Evolutionary conservation across 1,284 basidiomycete species (phyloP).

Genomic region (Tremellales sp.): DNA sequence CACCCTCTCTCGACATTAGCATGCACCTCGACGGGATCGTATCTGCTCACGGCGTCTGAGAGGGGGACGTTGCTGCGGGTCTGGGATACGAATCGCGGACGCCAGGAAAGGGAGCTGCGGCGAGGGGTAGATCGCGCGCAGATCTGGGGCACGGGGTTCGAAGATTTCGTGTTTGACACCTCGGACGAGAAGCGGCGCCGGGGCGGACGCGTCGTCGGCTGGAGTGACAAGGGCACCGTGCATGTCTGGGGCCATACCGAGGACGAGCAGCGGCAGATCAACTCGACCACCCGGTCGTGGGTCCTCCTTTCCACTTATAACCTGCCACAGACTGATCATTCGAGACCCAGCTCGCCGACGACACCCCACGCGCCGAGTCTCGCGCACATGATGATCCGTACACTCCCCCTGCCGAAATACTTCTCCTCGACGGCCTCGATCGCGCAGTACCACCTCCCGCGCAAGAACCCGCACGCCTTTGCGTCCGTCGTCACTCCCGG

Average conservation of each 20-base stretch:
- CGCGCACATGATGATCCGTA: conserved; percentile 68
- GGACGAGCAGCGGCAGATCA: conserved; percentile 8
- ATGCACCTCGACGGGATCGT: conserved; percentile 68
- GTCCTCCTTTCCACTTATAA: not conserved
- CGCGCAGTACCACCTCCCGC: conserved; percentile 84
- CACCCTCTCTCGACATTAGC: conserved; percentile 74
- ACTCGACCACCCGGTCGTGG: not conserved
- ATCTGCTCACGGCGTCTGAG: conserved; percentile 79
- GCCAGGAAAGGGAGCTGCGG: conserved; percentile 73
- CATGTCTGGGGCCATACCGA: conserved; percentile 64
- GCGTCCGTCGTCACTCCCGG: conserved; percentile 34
- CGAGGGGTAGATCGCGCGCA: conserved; percentile 86
- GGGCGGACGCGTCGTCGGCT: conserved; percentile 36
- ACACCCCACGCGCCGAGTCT: conserved; percentile 52
- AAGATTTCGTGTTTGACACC: conserved; percentile 18
- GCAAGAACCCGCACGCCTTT: conserved; percentile 47
- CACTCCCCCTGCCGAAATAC: conserved; percentile 81
- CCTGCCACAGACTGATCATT: not conserved
- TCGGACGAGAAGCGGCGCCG: conserved; percentile 53
- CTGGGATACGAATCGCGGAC: conserved; percentile 76
- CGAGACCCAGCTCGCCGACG: not conserved
- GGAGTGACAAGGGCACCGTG: conserved; percentile 96
- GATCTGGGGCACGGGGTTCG: conserved; percentile 73
- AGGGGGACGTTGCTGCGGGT: conserved; percentile 83
- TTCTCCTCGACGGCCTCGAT: conserved; percentile 92